Percentiles rank a stretch among this genome's conserved stretches.
These are phyloP conservation scores for Pseudogymnoascus sp. DNA, from an alignment of 2,329 filamentous ascomycete species.

Conservation along the genomic window DNA sequence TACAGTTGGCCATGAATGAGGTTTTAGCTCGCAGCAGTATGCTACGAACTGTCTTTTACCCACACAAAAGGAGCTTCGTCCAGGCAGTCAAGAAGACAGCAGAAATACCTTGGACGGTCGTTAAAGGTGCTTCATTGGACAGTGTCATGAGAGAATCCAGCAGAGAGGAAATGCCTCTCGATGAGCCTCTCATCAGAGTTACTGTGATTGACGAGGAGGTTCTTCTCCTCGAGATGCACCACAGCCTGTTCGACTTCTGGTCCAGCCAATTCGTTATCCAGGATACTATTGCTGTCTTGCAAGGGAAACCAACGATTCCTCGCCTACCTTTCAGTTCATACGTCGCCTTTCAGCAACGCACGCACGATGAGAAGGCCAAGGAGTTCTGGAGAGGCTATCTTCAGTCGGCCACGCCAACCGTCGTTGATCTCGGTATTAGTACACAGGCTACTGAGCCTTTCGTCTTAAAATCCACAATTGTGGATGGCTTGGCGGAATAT, in stretches of 20 bases:
- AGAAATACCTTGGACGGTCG: background rate
- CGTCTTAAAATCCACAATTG: background rate
- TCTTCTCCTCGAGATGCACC: constrained; percentile 4
- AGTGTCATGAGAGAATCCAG: background rate
- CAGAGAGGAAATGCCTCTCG: background rate
- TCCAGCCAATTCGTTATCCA: constrained; percentile 2
- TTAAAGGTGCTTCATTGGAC: background rate
- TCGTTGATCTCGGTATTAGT: background rate
- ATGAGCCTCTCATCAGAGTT: background rate
- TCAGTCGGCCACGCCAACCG: background rate
- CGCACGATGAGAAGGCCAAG: background rate
- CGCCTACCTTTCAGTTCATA: background rate
- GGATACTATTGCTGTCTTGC: background rate
- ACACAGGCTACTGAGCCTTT: background rate
- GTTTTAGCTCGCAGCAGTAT: background rate
- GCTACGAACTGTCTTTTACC: background rate
- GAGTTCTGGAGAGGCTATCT: constrained; percentile 5
- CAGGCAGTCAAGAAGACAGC: background rate
- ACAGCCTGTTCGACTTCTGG: constrained; percentile 2
- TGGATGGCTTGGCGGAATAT: background rate
- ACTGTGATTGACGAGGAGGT: background rate
- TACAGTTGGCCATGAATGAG: background rate
- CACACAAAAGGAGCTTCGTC: background rate
- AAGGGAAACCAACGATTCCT: background rate
- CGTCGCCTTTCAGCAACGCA: background rate